Conservation (phyloP, 176 grass and related monocot species). For the Bothriochloa decipiens region DNA sequence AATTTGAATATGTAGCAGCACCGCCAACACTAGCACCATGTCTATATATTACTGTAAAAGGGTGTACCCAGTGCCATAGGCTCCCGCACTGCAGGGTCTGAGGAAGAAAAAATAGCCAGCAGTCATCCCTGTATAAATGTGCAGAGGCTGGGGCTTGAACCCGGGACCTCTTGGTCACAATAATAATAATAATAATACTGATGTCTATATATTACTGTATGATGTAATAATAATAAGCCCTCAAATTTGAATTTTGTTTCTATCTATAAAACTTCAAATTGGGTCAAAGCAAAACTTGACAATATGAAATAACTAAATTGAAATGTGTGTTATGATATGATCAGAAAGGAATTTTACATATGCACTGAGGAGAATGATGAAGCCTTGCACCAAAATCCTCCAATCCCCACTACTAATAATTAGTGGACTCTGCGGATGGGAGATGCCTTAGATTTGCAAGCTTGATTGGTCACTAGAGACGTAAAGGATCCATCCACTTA, state of each 20-base stretch:
- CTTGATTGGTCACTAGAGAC: constrained; percentile 39
- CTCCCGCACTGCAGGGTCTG: too few species aligned
- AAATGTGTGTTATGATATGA: neutral
- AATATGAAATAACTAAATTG: neutral
- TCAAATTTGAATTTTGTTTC: constrained; percentile 8
- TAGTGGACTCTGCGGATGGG: constrained; percentile 41
- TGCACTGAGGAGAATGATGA: constrained; percentile 48
- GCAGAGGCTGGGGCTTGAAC: too few species aligned
- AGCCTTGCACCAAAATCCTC: constrained; percentile 47
- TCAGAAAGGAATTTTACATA: constrained; percentile 14
- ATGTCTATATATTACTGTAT: neutral
- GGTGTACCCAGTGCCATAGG: too few species aligned
- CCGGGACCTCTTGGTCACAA: too few species aligned
- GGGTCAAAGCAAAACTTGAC: constrained; percentile 15
- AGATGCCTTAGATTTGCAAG: constrained; percentile 53
- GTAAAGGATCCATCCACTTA: constrained; percentile 52
- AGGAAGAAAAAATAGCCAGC: too few species aligned
- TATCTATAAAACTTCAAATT: neutral
- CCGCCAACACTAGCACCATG: neutral
- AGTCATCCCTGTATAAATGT: too few species aligned
- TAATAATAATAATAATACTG: too few species aligned
- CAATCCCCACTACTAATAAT: constrained; percentile 23
- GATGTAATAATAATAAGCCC: constrained; percentile 16
- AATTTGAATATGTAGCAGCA: constrained; percentile 2
- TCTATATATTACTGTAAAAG: constrained; percentile 10